Conservation (phyloP, 2,329 filamentous ascomycete species). For the Fusarium nygamai region DNA sequence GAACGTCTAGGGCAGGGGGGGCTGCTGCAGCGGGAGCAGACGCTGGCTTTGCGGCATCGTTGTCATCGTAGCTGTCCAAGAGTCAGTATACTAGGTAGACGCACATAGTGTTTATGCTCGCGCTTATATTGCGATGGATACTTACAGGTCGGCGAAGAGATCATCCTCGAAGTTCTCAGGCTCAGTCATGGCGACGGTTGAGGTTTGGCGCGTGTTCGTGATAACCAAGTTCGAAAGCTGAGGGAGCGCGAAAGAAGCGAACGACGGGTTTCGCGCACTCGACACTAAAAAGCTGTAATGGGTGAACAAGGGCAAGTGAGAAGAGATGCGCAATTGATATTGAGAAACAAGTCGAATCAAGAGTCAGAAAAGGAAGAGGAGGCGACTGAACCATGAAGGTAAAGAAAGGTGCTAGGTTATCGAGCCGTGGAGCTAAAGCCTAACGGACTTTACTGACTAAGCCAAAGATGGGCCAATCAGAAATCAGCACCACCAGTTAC, state of each 20-base stretch:
- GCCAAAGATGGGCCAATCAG: constrained; percentile 13
- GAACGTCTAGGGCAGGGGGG: constrained; percentile 40
- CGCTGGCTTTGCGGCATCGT: constrained; percentile 58
- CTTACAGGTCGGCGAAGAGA: constrained; percentile 95
- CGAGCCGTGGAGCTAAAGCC: constrained; percentile 27
- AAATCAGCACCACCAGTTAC: neutral
- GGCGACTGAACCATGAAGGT: constrained; percentile 27
- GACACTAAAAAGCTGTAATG: neutral
- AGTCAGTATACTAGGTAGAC: constrained; percentile 6
- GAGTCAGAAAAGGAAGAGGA: constrained; percentile 21
- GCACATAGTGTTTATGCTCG: neutral
- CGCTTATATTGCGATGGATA: neutral
- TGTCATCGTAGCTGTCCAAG: constrained; percentile 70
- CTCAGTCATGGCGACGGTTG: constrained; percentile 72
- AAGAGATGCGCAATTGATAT: neutral
- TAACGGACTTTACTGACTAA: constrained; percentile 37
- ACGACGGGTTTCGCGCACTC: neutral
- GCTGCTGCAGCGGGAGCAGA: constrained; percentile 45
- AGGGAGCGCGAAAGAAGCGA: constrained; percentile 10
- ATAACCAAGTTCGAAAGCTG: constrained; percentile 7
- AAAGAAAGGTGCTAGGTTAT: constrained; percentile 23
- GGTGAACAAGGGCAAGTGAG: neutral
- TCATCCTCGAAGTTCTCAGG: constrained; percentile 88
- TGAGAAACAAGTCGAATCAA: constrained; percentile 8
- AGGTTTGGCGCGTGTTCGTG: constrained; percentile 9